Base-by-base conservation (phyloP, 2,329 filamentous ascomycete genomes). In the Aspergillus hortae region DNA sequence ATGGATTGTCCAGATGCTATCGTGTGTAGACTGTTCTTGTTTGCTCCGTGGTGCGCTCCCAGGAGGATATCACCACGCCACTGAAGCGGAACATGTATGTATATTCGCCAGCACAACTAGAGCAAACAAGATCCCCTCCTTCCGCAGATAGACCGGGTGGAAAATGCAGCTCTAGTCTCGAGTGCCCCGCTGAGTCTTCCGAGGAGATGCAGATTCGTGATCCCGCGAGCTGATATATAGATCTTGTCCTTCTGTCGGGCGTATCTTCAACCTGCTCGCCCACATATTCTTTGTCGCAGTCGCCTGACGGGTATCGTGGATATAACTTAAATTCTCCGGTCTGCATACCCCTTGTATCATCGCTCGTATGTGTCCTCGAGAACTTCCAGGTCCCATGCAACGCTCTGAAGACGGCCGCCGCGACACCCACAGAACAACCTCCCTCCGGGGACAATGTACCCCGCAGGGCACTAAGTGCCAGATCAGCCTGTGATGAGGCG, bases 311-410 rank as follows among this genome's bases (percentile, higher is more conserved):
- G 1, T 74, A 68, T 1, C 87, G 79, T 0, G 88, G 79, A 9
- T 84, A 72, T 53, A 92, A 91, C 6, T 74, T 74, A 1, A 85
- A 85, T 0, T 76, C 85, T 12, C 88, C 88, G 2, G 21, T 11
- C 3, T 30, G n/a, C 9, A 30, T 14, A 85, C 0, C 73, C 2
- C 83, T 70, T 23, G 27, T 70, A 73, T 58, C 81, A 84, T 12
- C 68, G 68, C 2, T 89, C 74, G 10, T 23, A 1, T 85, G 78
- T 47, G 80, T 77, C 15, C 51, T 47, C 3, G 51, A 47, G 1
- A 90, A 75, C 3, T 70, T 78, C 89, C 89, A 92, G 3, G 76
- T 75, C 6, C 89, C 89, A 32, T 89, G 81, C 1, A 92, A 75
- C 6, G 82, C 86, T 53, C 86, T 75, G 65, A 90, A 92, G 1